Evolutionary conservation across 2,329 filamentous ascomycete species (phyloP).

Genomic region (Aspergillus niger): DNA sequence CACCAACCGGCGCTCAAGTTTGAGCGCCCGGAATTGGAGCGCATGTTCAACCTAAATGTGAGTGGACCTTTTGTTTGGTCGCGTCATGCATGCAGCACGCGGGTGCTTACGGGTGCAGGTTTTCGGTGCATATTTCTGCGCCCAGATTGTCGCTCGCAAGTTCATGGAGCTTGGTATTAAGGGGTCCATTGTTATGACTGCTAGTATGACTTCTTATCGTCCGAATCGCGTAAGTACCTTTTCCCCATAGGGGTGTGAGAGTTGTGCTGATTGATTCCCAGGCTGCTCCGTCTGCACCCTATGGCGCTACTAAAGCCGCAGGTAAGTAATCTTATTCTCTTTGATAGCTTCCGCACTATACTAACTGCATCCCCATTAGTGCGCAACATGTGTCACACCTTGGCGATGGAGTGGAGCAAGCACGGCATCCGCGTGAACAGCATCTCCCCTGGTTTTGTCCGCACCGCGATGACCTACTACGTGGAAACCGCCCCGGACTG

Average conservation of each 20-base stretch:
- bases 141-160: slow-evolving; percentile 31
- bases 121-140: slow-evolving; percentile 35
- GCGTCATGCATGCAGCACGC: neutral
- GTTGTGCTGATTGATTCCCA: neutral
- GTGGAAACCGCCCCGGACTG: slow-evolving; percentile 57
- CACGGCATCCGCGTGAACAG: slow-evolving; percentile 45
- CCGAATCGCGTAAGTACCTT: slow-evolving; percentile 43
- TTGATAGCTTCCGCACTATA: neutral
- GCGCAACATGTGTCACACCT: slow-evolving; percentile 33
- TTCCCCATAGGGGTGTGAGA: accelerated
- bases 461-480: slow-evolving; percentile 52
- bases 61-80: neutral
- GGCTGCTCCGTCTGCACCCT: slow-evolving; percentile 55
- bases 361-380: slow-evolving; percentile 12
- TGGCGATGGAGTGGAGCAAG: slow-evolving; percentile 54
- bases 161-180: slow-evolving; percentile 47
- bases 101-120: slow-evolving; percentile 15
- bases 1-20: slow-evolving; percentile 52
- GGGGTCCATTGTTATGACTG: slow-evolving; percentile 48
- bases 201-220: slow-evolving; percentile 52
- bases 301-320: slow-evolving; percentile 50
- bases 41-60: slow-evolving; percentile 50
- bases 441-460: slow-evolving; percentile 49
- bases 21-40: slow-evolving; percentile 41
- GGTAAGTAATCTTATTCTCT: slow-evolving; percentile 14